phyloP scores from a whole-genome alignment of 108 stramenopile genomes.

The Cyclotella kingstonii region DNA sequence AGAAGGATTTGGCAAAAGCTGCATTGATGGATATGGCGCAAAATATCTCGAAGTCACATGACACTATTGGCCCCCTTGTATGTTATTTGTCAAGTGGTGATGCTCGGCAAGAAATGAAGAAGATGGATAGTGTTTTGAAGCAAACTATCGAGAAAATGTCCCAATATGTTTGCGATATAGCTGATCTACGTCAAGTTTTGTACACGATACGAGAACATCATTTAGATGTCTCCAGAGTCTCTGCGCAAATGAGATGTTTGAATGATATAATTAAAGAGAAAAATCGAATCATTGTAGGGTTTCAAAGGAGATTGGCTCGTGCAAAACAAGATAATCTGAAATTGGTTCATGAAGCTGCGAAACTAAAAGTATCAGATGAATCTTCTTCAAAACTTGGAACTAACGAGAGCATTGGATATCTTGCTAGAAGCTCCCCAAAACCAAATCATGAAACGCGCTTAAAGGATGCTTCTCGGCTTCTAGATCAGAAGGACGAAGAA shows the following conservation, averaged over 20 bases:
- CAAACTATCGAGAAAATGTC: slow-evolving; percentile 1
- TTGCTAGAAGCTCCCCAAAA: slow-evolving; percentile 11
- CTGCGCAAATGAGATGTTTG: slow-evolving; percentile 20
- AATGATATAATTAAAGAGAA: slow-evolving; percentile 27
- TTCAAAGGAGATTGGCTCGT: slow-evolving; percentile 9
- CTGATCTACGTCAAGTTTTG: slow-evolving; percentile 4
- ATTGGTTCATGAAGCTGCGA: background rate
- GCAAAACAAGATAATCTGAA: slow-evolving; percentile 2
- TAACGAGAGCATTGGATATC: slow-evolving; percentile 6
- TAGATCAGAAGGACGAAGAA: slow-evolving; percentile 17
- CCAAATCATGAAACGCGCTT: slow-evolving; percentile 6
- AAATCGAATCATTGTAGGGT: slow-evolving; percentile 11
- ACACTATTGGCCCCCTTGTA: background rate
- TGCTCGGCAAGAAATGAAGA: background rate
- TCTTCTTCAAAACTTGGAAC: slow-evolving; percentile 24
- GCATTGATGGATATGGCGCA: background rate
- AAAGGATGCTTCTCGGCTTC: slow-evolving; percentile 21
- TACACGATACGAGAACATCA: background rate
- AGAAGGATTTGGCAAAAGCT: slow-evolving; percentile 1
- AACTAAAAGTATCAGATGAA: slow-evolving; percentile 3
- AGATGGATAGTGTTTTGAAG: slow-evolving; percentile 3
- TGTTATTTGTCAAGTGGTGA: background rate
- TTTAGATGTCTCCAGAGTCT: slow-evolving; percentile 10
- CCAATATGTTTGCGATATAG: slow-evolving; percentile 18
- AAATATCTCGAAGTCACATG: background rate